Base-by-base conservation (phyloP, 2,329 filamentous ascomycete species). In the Ophiostoma montium region DNA sequence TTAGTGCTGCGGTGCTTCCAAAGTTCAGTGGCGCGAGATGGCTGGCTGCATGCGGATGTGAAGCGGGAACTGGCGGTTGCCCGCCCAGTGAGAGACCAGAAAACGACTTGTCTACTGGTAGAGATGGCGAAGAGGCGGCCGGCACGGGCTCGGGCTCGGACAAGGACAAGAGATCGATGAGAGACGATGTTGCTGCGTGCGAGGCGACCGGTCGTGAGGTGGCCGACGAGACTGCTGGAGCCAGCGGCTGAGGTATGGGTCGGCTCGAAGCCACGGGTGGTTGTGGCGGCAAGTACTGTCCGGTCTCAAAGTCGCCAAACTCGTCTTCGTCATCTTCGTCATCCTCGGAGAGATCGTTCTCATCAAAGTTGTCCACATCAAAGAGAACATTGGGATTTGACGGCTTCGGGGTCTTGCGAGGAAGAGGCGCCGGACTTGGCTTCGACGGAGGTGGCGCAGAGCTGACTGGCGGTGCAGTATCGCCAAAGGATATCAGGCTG, bases 381-480 rank as follows among this genome's bases (percentile, higher is more conserved):
- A 86, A 86, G 3, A 86, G 65, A 3, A 86, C 72, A 54, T 78
- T 74, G 2, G 73, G 62, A 39, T 76, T 64, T 1, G 59, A 53
- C 12, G 61, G 61, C 49, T 48, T 57, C 35, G 15, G 41, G 10
- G 30, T n/a, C 12, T 44, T 38, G 8, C 21, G 30, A 5, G 27
- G 15, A 18, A 32, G 32, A n/a, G 35, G 50, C 11, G 30, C 1
- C 12, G 42, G 35, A 15, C 35, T 38, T 3, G 21, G 21, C 21
- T 33, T 21, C n/a, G 42, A 16, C 9, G 35, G 35, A 7, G 46
- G 16, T 13, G 41, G 11, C 7, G 30, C 18, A 33, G 27, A n/a
- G 2, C 6, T 36, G 18, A 11, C 18, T 5, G 12, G 15, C n/a
- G 35, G 15, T 16, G 45, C 27, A 3, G 16, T 6, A 12, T 54